Base-by-base conservation (phyloP, 768 basidiomycete species). In the Lentinula guzmanii region DNA sequence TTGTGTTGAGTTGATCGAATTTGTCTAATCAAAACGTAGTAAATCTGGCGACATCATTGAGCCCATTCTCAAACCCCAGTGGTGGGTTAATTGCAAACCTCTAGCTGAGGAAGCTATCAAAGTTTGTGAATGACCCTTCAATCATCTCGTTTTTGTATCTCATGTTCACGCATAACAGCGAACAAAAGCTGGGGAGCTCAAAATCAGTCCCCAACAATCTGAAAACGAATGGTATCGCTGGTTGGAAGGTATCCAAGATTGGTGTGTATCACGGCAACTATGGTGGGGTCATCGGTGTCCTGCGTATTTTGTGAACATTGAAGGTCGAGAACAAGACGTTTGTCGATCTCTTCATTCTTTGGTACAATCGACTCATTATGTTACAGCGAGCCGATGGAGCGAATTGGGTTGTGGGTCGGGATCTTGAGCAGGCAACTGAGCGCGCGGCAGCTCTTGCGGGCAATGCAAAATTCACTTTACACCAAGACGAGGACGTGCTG, bases 231-330 rank as follows among this genome's bases (percentile, higher is more conserved):
- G 95, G 95, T 95, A 91, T 71, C 83, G 93, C 61, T 98, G 97
- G 96, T 77, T 98, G 41, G 93, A 95, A 65, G 85, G 83, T 65
- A 93, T 97, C 62, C 94, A 98, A 74, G 97, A 98, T 70, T 99
- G 97, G 97, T 99, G 97, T 76, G 89, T 98, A 69, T 98, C 97
- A 2, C 90, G 97, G 58, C 97, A 99, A 70, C 82, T 98, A 16
- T 99, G 97, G 97, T 98, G 96, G 96, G 96, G 97, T 33, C 96
- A 98, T 70, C 86, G 97, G 61, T 90, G 87, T 70, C 97, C 97
- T 2, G 97, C 95, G 0, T 98, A 97, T 76, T 90, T 94, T 63
- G 88, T 97, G 52, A 82, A 83, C 50, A 84, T 98, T 61, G 91
- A 95, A 60, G 95, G 93, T 4, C 73, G 79, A 62, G 79, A 81